A percentile compares a stretch with the other conserved stretches of the same genome.
phyloP scores from a whole-genome alignment of 441 rosid species.

The Mallotus repandus region DNA sequence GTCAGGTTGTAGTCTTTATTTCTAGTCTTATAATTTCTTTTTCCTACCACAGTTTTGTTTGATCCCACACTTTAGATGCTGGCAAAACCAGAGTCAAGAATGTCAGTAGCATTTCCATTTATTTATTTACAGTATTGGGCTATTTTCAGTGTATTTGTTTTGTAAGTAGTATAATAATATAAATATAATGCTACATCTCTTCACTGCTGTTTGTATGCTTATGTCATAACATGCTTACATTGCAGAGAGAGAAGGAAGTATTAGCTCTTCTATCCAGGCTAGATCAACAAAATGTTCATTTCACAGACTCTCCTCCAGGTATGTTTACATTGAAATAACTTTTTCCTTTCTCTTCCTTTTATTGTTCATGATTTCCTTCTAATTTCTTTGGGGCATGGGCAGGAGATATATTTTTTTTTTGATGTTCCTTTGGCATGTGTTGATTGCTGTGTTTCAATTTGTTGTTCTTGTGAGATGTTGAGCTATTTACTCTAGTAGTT shows the following conservation, averaged over 20 bases:
- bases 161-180: not conserved
- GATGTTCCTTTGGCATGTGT: not conserved
- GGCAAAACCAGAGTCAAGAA: not conserved
- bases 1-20: not conserved
- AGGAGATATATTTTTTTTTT: not conserved
- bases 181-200: not conserved
- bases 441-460: not conserved
- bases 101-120: not conserved
- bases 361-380: not conserved
- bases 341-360: not conserved
- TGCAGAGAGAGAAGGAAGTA: slow-evolving; percentile 85
- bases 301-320: slow-evolving; percentile 71
- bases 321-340: slow-evolving; percentile 19
- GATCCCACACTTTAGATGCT: not conserved
- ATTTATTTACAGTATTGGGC: not conserved
- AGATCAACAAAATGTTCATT: slow-evolving; percentile 60
- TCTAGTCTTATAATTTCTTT: not conserved
- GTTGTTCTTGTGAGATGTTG: not conserved
- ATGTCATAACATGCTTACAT: not conserved
- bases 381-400: not conserved
- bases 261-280: slow-evolving; percentile 84
- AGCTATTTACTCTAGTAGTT: slow-evolving; percentile 12
- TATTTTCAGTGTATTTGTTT: not conserved
- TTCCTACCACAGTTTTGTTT: not conserved
- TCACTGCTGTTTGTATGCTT: not conserved